Evolutionary conservation across 495 filamentous ascomycete species (phyloP).

Genomic region (Pseudevernia furfuracea): DNA sequence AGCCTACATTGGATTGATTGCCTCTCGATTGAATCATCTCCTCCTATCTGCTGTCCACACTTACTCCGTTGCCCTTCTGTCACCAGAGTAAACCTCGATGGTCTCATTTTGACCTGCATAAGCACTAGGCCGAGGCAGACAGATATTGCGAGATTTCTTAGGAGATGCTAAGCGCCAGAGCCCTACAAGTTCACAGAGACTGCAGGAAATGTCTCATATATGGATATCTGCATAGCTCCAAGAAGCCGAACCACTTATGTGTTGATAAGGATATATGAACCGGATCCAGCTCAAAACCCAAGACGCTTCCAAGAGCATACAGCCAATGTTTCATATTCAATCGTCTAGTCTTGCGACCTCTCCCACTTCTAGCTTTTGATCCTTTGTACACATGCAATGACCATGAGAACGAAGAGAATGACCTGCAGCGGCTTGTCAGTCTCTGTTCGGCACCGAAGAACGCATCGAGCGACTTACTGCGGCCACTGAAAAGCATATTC

Average conservation of each 20-base stretch:
- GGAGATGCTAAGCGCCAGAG: not conserved
- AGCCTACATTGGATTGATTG: not conserved
- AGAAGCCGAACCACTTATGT: not conserved
- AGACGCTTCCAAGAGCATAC: not conserved
- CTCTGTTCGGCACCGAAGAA: not conserved
- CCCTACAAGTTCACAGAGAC: not conserved
- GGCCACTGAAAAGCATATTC: constrained; percentile 18
- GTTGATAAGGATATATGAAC: not conserved
- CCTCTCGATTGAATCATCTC: not conserved
- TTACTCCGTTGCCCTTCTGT: not conserved
- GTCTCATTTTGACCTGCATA: not conserved
- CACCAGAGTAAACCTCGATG: not conserved
- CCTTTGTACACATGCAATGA: constrained; percentile 12
- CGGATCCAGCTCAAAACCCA: not conserved
- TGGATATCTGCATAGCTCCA: not conserved
- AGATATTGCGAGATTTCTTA: not conserved
- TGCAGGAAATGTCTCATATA: not conserved
- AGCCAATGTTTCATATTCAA: not conserved
- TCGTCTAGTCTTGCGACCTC: not conserved
- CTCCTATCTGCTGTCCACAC: not conserved
- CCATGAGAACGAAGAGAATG: constrained; percentile 9
- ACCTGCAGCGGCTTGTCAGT: constrained; percentile 6
- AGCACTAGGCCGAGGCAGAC: not conserved
- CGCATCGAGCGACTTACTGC: constrained; percentile 8
- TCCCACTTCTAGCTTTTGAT: constrained; percentile 3